Conservation (phyloP, 1,139 yeast genomes). For the Meyerozyma carpophila region DNA sequence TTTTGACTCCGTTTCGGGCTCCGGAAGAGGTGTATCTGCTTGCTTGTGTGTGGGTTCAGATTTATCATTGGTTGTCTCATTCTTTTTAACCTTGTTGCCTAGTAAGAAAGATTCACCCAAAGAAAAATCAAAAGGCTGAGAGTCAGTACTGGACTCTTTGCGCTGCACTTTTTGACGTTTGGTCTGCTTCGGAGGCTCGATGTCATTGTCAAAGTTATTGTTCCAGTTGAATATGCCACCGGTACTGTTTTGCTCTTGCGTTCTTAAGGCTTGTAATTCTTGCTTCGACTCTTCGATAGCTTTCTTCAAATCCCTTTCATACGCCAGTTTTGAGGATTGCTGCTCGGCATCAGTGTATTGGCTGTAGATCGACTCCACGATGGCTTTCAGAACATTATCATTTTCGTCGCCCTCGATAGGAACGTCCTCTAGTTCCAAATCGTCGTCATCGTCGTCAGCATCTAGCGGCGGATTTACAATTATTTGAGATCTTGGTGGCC, state of each 20-base stretch:
- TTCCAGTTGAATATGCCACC: not conserved
- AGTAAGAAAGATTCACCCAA: not conserved
- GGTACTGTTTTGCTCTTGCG: constrained; percentile 12
- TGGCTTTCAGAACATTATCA: constrained; percentile 23
- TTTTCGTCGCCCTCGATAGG: constrained; percentile 21
- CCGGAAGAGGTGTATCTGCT: not conserved
- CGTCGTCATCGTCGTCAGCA: constrained; percentile 18
- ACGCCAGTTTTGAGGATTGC: constrained; percentile 9
- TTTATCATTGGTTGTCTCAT: not conserved
- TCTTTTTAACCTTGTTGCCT: constrained; percentile 1
- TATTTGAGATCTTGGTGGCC: not conserved
- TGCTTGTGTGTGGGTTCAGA: not conserved
- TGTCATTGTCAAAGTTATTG: not conserved
- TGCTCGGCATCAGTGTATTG: constrained; percentile 15
- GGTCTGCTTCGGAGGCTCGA: not conserved
- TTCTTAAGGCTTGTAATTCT: constrained; percentile 21
- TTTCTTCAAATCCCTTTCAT: constrained; percentile 34
- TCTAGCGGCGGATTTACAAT: constrained; percentile 13
- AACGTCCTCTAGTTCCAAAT: constrained; percentile 17
- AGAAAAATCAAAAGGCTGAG: not conserved
- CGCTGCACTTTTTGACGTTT: not conserved
- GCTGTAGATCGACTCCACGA: constrained; percentile 34
- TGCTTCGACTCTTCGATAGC: constrained; percentile 45
- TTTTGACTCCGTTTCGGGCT: not conserved
- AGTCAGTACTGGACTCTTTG: not conserved